Evolutionary conservation across 2,329 filamentous ascomycete species (phyloP).

Genomic region (Curvularia eragrostidis): DNA sequence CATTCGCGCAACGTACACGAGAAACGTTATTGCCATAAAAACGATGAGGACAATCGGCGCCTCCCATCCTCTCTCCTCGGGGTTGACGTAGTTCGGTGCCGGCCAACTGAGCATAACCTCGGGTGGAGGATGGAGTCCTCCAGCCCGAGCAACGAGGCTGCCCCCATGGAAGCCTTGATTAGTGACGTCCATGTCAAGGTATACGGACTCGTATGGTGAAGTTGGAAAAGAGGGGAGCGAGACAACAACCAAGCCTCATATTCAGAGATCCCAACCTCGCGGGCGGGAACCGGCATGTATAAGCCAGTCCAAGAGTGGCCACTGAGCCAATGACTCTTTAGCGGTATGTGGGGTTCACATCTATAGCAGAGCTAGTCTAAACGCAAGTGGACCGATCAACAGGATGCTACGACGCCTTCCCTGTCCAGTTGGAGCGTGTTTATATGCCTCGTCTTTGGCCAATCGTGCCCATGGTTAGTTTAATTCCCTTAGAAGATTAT

Average conservation of each 20-base stretch:
- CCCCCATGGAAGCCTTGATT: slow-evolving; percentile 8
- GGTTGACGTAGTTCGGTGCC: slow-evolving; percentile 56
- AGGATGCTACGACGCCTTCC: slow-evolving; percentile 2
- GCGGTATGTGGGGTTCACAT: slow-evolving; percentile 17
- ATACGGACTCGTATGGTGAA: background rate
- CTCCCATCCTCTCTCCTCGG: slow-evolving; percentile 53
- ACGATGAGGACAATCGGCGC: slow-evolving; percentile 53
- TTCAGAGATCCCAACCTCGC: background rate
- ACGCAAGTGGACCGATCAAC: slow-evolving; percentile 11
- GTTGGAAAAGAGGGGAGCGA: background rate
- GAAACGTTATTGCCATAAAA: slow-evolving; percentile 49
- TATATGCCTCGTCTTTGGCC: background rate
- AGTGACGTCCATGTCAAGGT: slow-evolving; percentile 14
- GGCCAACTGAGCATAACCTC: slow-evolving; percentile 56
- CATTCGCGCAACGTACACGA: slow-evolving; percentile 54
- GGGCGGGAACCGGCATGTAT: slow-evolving; percentile 18
- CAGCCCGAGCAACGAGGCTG: slow-evolving; percentile 32
- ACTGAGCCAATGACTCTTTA: slow-evolving; percentile 12
- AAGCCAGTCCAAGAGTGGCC: slow-evolving; percentile 11
- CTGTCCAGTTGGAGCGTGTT: background rate
- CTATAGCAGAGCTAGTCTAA: slow-evolving; percentile 14
- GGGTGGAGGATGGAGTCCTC: slow-evolving; percentile 49
- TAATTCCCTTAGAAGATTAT: background rate
- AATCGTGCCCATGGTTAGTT: slow-evolving; percentile 1
- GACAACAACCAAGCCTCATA: slow-evolving; percentile 6